A percentile compares a stretch with the other conserved stretches of the same genome.
phyloP scores from a whole-genome alignment of 495 filamentous ascomycete genomes.

The Penicillium daleae region DNA sequence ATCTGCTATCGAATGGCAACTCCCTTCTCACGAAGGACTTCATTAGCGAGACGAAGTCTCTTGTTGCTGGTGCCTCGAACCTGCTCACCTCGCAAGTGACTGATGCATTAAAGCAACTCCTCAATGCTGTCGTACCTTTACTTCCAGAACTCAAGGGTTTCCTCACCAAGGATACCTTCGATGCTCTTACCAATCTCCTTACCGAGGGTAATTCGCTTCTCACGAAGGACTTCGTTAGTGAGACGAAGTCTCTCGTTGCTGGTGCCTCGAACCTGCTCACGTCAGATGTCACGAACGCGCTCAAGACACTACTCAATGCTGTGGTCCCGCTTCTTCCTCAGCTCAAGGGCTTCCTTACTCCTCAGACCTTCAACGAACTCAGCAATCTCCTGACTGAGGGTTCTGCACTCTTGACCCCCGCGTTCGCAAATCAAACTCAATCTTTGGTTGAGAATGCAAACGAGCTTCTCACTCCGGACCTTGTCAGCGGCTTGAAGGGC shows the following conservation, averaged over 20 bases:
- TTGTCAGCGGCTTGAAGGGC: slow-evolving; percentile 41
- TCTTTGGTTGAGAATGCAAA: slow-evolving; percentile 29
- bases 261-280: slow-evolving; percentile 41
- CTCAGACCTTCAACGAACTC: slow-evolving; percentile 36
- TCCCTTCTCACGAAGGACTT: slow-evolving; percentile 38
- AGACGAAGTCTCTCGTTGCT: slow-evolving; percentile 26
- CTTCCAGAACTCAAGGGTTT: slow-evolving; percentile 33
- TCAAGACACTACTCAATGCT: slow-evolving; percentile 29
- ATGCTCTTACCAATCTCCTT: slow-evolving; percentile 40
- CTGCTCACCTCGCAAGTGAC: slow-evolving; percentile 24
- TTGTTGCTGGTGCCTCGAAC: slow-evolving; percentile 26
- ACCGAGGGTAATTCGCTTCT: slow-evolving; percentile 39
- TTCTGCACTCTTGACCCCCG: slow-evolving; percentile 35
- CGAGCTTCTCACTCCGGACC: slow-evolving; percentile 41
- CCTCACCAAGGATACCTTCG: slow-evolving; percentile 33
- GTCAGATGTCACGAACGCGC: slow-evolving; percentile 8
- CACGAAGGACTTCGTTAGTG: slow-evolving; percentile 34
- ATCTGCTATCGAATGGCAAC: slow-evolving; percentile 42
- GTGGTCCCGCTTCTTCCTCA: slow-evolving; percentile 34
- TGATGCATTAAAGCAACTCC: slow-evolving; percentile 33
- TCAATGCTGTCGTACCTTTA: slow-evolving; percentile 42
- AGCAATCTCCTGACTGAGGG: slow-evolving; percentile 39
- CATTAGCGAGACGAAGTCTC: slow-evolving; percentile 20
- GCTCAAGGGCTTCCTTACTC: slow-evolving; percentile 33
- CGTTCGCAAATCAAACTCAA: slow-evolving; percentile 35